Evolutionary conservation across 2,329 filamentous ascomycete genomes (phyloP).

Genomic region (Chrysoporthe cubensis): DNA sequence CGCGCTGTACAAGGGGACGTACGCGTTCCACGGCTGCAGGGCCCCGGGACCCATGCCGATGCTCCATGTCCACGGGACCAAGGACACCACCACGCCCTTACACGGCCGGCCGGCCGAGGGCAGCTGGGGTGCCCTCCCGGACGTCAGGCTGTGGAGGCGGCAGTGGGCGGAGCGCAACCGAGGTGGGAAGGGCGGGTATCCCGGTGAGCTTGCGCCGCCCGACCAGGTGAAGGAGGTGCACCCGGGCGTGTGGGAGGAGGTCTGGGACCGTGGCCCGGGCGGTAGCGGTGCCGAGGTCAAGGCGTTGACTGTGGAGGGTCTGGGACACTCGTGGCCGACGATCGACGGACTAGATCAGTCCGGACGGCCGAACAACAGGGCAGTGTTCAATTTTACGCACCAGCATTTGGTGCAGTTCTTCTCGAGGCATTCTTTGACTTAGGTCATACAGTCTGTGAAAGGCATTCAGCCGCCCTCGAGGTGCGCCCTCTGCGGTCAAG

Average conservation of each 20-base stretch:
- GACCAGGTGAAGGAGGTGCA: conserved; percentile 27
- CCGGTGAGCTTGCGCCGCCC: conserved; percentile 28
- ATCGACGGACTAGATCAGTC: conserved; percentile 28
- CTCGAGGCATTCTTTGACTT: conserved; percentile 29
- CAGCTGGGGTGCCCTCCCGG: conserved; percentile 29
- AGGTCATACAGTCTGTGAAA: not conserved
- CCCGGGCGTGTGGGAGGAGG: conserved; percentile 30
- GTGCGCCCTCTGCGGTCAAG: too few species aligned
- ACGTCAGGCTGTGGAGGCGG: conserved; percentile 30
- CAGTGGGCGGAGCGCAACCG: conserved; percentile 32
- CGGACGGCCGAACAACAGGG: conserved; percentile 29
- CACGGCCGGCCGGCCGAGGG: conserved; percentile 26
- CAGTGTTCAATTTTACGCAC: conserved; percentile 32
- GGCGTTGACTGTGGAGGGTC: conserved; percentile 29
- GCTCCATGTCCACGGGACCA: conserved; percentile 30
- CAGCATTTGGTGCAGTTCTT: conserved; percentile 32
- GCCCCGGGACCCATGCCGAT: conserved; percentile 28
- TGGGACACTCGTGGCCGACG: conserved; percentile 32
- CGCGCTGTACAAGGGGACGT: conserved; percentile 31
- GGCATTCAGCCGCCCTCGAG: not conserved
- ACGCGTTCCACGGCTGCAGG: conserved; percentile 29
- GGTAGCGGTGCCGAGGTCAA: conserved; percentile 29
- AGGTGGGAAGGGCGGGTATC: conserved; percentile 19
- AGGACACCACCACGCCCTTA: conserved; percentile 30
- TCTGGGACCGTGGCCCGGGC: conserved; percentile 27